A percentile compares a stretch with the other conserved stretches of the same genome.
Evolutionary conservation across 805 yeast species (phyloP).

Genomic region (Starmerella roubikii): DNA sequence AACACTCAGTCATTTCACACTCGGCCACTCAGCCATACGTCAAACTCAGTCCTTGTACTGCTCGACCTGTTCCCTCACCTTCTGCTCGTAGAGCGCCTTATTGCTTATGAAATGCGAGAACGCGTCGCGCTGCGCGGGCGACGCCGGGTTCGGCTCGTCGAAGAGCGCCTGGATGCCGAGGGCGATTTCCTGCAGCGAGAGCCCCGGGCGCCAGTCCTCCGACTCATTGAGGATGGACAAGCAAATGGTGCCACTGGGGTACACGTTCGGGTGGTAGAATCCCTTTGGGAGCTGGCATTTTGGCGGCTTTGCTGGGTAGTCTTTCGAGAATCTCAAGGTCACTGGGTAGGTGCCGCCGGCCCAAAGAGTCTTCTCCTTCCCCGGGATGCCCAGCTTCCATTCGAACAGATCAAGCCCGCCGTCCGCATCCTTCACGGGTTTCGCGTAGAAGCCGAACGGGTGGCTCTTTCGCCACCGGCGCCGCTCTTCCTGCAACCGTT

Average conservation of each 20-base stretch:
- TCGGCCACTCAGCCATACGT: too few relatives aligned
- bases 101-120: conserved; percentile 52
- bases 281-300: conserved; percentile 79
- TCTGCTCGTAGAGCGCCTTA: conserved; percentile 52
- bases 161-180: conserved; percentile 86
- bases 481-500: conserved; percentile 86
- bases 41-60: conserved; percentile 35
- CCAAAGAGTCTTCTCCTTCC: conserved; percentile 78
- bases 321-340: conserved; percentile 65
- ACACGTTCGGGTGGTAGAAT: conserved; percentile 93
- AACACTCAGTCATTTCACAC: too few relatives aligned
- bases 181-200: conserved; percentile 75
- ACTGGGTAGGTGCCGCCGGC: conserved; percentile 80
- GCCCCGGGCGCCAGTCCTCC: conserved; percentile 97
- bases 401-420: conserved; percentile 72
- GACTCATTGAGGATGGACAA: conserved; percentile 84
- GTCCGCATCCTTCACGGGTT: conserved; percentile 65
- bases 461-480: conserved; percentile 98
- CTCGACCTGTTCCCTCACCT: conserved; percentile 69
- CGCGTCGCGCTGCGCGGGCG: conserved; percentile 97
- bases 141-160: conserved; percentile 80
- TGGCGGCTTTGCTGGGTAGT: conserved; percentile 95
- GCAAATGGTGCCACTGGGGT: conserved; percentile 95
- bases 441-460: conserved; percentile 94
- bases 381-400: conserved; percentile 97